Evolutionary conservation across 192 early-diverging fungal genomes (phyloP), one percentile per base, ranked within the genome.

Genomic region (Rhizophagus clarus): DNA sequence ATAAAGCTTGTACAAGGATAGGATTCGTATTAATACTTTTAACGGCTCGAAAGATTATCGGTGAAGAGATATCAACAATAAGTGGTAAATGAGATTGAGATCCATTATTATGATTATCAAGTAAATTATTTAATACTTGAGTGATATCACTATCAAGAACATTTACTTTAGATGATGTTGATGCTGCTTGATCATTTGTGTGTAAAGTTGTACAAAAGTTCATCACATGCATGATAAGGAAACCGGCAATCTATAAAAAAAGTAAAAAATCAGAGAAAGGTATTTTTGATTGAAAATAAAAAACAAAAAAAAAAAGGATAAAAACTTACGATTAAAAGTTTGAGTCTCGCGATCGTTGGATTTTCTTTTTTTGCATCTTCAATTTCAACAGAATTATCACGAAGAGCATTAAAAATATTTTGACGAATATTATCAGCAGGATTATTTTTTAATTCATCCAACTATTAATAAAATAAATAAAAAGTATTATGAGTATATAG

Each of bases 151-250:
- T 73, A 34, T 85, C 84, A 24, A 68, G 56, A 60, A 89, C 79
- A 76, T 87, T 81, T 24, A 88, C 87, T 29, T 83, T 69, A 75
- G 11, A 83, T 72, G 34, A 79, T 32, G 40, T 6, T 74, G n/a
- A 14, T 74, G 8, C 11, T 4, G 45, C 3, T 4, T 67, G 69
- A 63, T 68, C 67, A 31, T 67, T 76, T 34, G 64, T 79, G 28
- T 85, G 86, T 37, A 91, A 80, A n/a, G 91, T 88, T 34, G 87
- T 88, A 74, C 88, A 88, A 67, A 91, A 78, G 66, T 89, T 88
- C 80, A 91, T 88, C 31, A 91, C 77, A 78, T 92, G 90, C 87
- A 92, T 88, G 22, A 86, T 84, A 22, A 91, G 83, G 78, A 92
- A 91, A 28, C 91, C 90, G 20, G 89, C 82, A 66, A 92, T 91